Base-by-base conservation (phyloP, 805 yeast species). In the Candida chilensis region DNA sequence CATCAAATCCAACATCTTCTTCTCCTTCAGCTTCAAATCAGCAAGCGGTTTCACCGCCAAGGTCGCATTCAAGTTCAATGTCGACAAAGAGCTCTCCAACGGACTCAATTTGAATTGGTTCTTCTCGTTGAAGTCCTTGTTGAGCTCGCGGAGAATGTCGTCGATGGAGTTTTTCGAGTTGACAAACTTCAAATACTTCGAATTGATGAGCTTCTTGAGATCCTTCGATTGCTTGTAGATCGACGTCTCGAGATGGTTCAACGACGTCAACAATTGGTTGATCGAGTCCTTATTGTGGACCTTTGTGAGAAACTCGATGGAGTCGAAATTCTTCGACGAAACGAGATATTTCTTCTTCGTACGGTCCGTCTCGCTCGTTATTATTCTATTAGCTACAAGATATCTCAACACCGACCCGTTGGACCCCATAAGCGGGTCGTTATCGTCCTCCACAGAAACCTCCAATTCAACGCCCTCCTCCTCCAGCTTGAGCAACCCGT, bases 131-230 rank as follows among this genome's bases (percentile, higher is more conserved):
- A 22, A 22, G 25, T 22, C 13, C 7, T 22, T 42, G 18, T 63
- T 54, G 40, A 78, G 73, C 37, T 72, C 76, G 14, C 51, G 57
- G 36, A 74, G 68, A 4, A 79, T 74, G 17, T 65, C 64, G 44
- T 81, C 88, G 21, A 82, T 52, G 3, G 72, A 59, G 16, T 78
- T 70, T 43, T 82, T 82, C 17, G 78, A 65, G 37, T 68, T 69
- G 19, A 82, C 83, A 38, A 78, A 80, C 39, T 67, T 64, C 32
- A 72, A 68, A 40, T 74, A 78, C 44, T 81, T 83, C 10, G 63
- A 52, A 38, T 74, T 74, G 11, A 79, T 73, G 25, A 77, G 48
- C 11, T 47, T 42, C 34, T 70, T 66, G 41, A 78, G 48, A 13
- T 67, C 68, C 6, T 62, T 57, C 22, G 74, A 68, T 38, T 71